Conservation (phyloP, 2,329 filamentous ascomycete genomes). For the Calonectria montana region DNA sequence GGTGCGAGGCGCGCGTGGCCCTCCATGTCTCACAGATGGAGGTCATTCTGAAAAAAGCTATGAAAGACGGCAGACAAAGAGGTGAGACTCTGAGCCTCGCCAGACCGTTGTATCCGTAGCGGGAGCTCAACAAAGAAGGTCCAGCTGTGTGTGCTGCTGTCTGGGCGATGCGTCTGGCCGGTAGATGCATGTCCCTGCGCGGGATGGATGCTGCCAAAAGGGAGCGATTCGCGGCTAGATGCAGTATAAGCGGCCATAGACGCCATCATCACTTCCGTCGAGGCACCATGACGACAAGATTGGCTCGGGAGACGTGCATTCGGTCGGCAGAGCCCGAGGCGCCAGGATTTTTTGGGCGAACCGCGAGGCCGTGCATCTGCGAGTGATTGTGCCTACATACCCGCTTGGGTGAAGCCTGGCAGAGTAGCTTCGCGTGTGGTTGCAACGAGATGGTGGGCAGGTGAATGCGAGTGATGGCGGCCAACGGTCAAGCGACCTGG, state of each 20-base stretch:
- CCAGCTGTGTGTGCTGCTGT: not conserved
- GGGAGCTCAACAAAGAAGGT: not conserved
- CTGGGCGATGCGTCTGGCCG: not conserved
- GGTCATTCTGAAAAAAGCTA: conserved; percentile 18
- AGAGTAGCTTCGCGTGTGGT: not conserved
- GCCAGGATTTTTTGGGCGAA: conserved; percentile 14
- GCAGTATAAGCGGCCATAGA: not conserved
- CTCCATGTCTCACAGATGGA: conserved; percentile 29
- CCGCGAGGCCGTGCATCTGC: conserved; percentile 19
- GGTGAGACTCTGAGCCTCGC: not conserved
- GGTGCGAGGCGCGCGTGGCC: conserved; percentile 27
- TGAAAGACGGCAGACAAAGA: not conserved
- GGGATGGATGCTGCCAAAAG: not conserved
- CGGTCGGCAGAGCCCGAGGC: conserved; percentile 20
- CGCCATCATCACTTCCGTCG: not conserved
- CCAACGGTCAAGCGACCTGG: conserved; percentile 35
- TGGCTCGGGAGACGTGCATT: conserved; percentile 14
- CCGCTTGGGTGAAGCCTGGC: conserved; percentile 6
- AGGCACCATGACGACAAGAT: conserved; percentile 15
- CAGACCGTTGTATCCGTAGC: not conserved
- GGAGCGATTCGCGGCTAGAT: conserved; percentile 9
- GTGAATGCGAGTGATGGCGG: conserved; percentile 20
- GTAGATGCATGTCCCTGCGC: not conserved
- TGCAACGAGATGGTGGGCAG: conserved; percentile 25
- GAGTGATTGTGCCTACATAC: conserved; percentile 13